A percentile compares a stretch with the other conserved stretches of the same genome.
Evolutionary conservation across 2,329 filamentous ascomycete genomes (phyloP).

Genomic region (Alternaria ethzedia): DNA sequence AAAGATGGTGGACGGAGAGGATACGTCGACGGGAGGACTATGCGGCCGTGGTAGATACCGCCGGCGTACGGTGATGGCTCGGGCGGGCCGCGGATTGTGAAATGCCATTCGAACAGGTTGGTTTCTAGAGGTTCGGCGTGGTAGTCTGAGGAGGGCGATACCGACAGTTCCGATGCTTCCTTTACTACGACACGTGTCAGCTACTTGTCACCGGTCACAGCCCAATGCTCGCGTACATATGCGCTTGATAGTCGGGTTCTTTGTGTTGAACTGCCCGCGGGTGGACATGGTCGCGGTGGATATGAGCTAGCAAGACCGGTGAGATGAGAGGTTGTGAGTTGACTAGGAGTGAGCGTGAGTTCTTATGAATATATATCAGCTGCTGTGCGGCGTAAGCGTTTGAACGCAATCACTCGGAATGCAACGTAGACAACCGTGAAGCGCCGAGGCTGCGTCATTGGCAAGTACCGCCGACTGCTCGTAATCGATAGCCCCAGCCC

Average conservation of each 20-base stretch:
- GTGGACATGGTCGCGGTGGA: conserved; percentile 45
- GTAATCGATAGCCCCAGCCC: conserved; percentile 7
- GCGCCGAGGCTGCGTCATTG: conserved; percentile 3
- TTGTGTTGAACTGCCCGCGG: conserved; percentile 66
- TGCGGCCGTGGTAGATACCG: conserved; percentile 94
- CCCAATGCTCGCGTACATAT: conserved; percentile 66
- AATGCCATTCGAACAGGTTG: conserved; percentile 98
- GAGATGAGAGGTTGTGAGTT: background rate
- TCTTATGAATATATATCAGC: background rate
- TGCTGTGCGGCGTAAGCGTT: background rate
- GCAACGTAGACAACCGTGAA: conserved; percentile 11
- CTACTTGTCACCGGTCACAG: background rate
- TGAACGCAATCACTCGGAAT: background rate
- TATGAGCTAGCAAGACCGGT: background rate
- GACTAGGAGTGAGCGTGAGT: background rate
- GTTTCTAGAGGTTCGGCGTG: conserved; percentile 82
- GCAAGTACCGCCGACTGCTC: conserved; percentile 7
- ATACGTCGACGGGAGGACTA: conserved; percentile 86
- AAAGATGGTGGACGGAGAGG: conserved; percentile 93
- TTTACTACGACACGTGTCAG: conserved; percentile 65
- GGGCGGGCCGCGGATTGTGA: conserved; percentile 91
- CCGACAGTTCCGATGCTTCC: conserved; percentile 86
- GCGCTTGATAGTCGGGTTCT: conserved; percentile 83
- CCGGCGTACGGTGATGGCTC: conserved; percentile 75
- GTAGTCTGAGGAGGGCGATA: conserved; percentile 82